Base-by-base conservation (phyloP, 1,284 basidiomycete genomes). In the Cutaneotrichosporon curvatum region DNA sequence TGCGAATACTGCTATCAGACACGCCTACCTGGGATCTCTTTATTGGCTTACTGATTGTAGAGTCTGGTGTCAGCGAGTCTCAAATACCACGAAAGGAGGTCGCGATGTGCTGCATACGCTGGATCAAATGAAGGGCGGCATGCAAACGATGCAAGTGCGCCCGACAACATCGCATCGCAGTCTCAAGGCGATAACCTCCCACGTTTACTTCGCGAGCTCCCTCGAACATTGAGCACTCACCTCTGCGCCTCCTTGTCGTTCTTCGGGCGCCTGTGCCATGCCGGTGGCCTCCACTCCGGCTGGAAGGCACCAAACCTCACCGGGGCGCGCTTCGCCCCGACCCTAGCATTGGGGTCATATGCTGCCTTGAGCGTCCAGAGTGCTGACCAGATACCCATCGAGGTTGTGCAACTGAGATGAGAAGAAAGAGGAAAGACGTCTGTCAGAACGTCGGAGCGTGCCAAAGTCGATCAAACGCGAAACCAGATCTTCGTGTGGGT, bases 171-270 rank as follows among this genome's bases (percentile, higher is more conserved):
- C 14, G 22, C 37, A n/a, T 4, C 19, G 45, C 48, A 51, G 45
- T 48, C 20, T 31, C 30, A n/a, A 40, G 21, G 30, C 25, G 22
- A 15, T 5, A n/a, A 10, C 21, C 12, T 23, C 4, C 5, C 19
- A n/a, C 28, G 12, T 4, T 12, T 28, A 32, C 25, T 31, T 43
- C 49, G 40, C 19, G 44, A 15, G 32, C 35, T 16, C 31, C 20
- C 30, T 21, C 43, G 37, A 30, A 44, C 32, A 37, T 32, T 36
- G 37, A 42, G 12, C 6, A 67, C 68, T 65, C 53, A 69, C 69
- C 46, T 44, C 50, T 72, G 70, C 8, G 70, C 70, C 38, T 72
- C 67, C 6, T 47, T 46, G 44, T 72, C 67, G 22, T 58, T 68
- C 14, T 48, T 32, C 6, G 70, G 70, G 3, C 57, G 41, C 4